Evolutionary conservation across 2,329 filamentous ascomycete genomes (phyloP), one percentile per base, ranked within the genome.

Genomic region (Diaporthe australafricana): DNA sequence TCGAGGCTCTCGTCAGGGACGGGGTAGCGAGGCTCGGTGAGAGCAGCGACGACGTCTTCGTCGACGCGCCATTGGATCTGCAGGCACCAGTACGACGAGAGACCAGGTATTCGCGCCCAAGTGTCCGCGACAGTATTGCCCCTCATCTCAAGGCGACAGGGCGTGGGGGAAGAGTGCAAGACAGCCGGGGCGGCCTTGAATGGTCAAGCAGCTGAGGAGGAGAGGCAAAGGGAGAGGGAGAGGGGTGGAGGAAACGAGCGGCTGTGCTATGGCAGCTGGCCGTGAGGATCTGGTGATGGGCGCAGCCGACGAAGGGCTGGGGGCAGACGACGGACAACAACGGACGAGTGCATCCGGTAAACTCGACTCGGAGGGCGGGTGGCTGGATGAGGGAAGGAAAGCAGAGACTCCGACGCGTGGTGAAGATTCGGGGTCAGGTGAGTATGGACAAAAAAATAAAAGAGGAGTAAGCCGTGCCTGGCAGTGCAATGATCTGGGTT

Each of bases 51-150:
- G 69, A 73, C 56, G 48, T 73, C 72, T 52, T 73, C 72, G 65
- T 73, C 72, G 42, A 73, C 68, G 50, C 72, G 72, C 72, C 72
- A 73, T 38, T 73, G 72, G 20, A 73, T 68, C 69, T 73, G 72
- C 55, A 71, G 66, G 27, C 72, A 73, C 72, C 72, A 73, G 72
- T 68, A 71, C 40, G 70, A 67, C 40, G 65, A 71, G 32, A 73
- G 70, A 48, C 72, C 72, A n/a, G 72, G 69, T 32, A 73, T 66
- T 35, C 70, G 69, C 30, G 69, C 70, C 72, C 72, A 73, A n/a
- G 67, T 55, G 50, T 67, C 66, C 42, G 69, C 68, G n/a, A 73
- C 57, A 12, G 70, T 70, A 27, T 71, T 68, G 55, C 69, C 69
- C 56, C 55, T 73, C 72, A 73, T 73, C 50, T 70, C 67, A 63